Evolutionary conservation across 108 stramenopile genomes (phyloP), one percentile per base, ranked within the genome.

Genomic region (Skeletonema costatum): DNA sequence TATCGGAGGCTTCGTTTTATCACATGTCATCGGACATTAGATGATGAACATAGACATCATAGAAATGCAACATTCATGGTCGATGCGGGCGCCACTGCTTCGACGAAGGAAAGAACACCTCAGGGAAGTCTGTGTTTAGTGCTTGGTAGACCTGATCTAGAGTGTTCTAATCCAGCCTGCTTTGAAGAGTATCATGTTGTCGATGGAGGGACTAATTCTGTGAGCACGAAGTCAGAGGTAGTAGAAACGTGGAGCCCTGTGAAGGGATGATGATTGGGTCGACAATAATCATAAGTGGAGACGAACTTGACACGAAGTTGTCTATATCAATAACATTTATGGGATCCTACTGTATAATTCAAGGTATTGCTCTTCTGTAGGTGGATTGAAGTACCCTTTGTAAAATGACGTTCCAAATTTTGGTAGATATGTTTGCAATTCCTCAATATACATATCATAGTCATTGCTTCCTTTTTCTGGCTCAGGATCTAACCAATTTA

Each of bases 31-130:
- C n/a, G 80, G 80, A 0, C 75, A 81, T 39, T 81, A 81, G 39
- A 76, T 5, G 80, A 76, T 58, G 62, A 33, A 14, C 60, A 71
- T 56, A 60, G 76, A 29, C 64, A 81, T 70, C 60, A 71, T 56
- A 60, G 76, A 29, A 71, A 81, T 70, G 68, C 80, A 17, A 66
- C n/a, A n/a, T n/a, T 81, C 61, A 71, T 81, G 70, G 38, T 81
- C 32, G 80, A 81, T 58, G 80, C 80, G 5, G 80, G 80, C 13
- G 80, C 80, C 41, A 76, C 80, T 39, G 80, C 80, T 12, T 64
- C 76, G 38, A 77, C 80, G 30, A 81, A 77, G 62, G 80, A 81
- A 42, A 65, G 11, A n/a, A 32, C 80, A 10, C 80, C 80, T 32
- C 80, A 81, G 31, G 80, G 80, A 36, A 75, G 41, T 9, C 44